Conservation (phyloP, 495 filamentous ascomycete species). For the Massariosphaeria phaeospora region DNA sequence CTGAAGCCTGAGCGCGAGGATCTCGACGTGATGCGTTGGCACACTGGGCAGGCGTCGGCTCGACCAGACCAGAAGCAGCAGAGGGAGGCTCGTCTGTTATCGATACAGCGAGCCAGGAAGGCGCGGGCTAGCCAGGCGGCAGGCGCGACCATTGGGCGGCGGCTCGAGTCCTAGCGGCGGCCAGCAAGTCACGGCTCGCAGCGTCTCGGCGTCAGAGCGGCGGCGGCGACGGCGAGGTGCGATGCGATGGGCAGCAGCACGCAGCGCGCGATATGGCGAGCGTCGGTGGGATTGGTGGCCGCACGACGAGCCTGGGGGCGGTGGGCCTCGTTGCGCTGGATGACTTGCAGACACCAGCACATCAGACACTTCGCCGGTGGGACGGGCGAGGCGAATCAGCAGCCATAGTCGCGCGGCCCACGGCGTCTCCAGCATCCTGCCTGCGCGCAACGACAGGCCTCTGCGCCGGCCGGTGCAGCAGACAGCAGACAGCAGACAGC, state of each 20-base stretch:
- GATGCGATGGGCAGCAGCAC: conserved; percentile 1
- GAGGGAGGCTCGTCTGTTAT: not conserved
- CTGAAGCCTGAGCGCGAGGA: too few species aligned
- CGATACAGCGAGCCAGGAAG: conserved; percentile 9
- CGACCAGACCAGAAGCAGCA: not conserved
- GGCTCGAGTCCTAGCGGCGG: conserved; percentile 14
- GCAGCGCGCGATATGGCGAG: conserved; percentile 2
- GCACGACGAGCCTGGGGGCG: not conserved
- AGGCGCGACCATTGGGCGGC: conserved; percentile 15
- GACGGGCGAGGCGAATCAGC: conserved; percentile 12
- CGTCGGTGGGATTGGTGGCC: conserved; percentile 8
- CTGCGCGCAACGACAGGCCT: not conserved
- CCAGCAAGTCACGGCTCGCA: not conserved
- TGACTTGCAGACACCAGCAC: conserved; percentile 31
- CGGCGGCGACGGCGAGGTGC: not conserved
- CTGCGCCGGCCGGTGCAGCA: conserved; percentile 6
- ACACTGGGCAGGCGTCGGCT: not conserved
- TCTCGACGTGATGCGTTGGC: conserved; percentile 8
- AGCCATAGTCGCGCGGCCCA: not conserved
- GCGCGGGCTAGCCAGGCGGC: not conserved
- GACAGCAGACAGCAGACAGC: not conserved
- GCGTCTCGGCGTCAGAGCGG: too few species aligned
- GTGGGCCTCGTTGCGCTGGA: conserved; percentile 2
- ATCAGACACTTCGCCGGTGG: conserved; percentile 1
- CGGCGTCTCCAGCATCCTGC: conserved; percentile 4